A percentile compares a stretch with the other conserved stretches of the same genome.
These are phyloP conservation scores for Punica granatum DNA, from an alignment of 345 rosid genomes.

Conservation along the genomic window DNA sequence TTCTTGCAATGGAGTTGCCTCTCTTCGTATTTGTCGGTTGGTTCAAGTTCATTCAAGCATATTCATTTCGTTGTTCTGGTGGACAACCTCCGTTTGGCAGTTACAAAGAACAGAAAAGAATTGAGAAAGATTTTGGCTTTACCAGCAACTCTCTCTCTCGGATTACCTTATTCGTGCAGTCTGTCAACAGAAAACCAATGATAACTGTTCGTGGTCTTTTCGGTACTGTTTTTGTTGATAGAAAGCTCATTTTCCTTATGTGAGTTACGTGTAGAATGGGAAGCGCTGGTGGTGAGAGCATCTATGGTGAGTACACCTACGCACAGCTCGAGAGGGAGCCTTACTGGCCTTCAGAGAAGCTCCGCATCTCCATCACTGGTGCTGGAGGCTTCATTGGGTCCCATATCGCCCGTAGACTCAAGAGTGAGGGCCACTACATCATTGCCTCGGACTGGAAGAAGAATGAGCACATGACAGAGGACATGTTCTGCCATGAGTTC, in stretches of 20 bases:
- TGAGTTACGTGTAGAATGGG: slow-evolving; percentile 52
- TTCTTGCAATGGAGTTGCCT: not conserved
- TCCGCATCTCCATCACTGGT: slow-evolving; percentile 75
- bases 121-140: not conserved
- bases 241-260: not conserved
- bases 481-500: slow-evolving; percentile 95
- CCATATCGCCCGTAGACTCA: slow-evolving; percentile 96
- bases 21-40: not conserved
- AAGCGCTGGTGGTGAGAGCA: slow-evolving; percentile 46
- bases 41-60: not conserved
- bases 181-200: too few relatives aligned
- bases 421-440: slow-evolving; percentile 88
- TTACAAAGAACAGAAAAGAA: not conserved
- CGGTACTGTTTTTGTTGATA: too few relatives aligned
- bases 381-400: slow-evolving; percentile 98
- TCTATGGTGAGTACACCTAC: slow-evolving; percentile 77
- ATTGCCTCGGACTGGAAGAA: slow-evolving; percentile 99
- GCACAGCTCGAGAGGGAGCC: slow-evolving; percentile 74
- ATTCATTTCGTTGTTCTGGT: not conserved
- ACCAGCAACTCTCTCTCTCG: not conserved
- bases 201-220: too few relatives aligned
- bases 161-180: not conserved
- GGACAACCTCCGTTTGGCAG: not conserved
- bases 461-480: slow-evolving; percentile 98
- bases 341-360: slow-evolving; percentile 90